Conservation (phyloP, 768 basidiomycete genomes). For the Chalciporus piperatus region DNA sequence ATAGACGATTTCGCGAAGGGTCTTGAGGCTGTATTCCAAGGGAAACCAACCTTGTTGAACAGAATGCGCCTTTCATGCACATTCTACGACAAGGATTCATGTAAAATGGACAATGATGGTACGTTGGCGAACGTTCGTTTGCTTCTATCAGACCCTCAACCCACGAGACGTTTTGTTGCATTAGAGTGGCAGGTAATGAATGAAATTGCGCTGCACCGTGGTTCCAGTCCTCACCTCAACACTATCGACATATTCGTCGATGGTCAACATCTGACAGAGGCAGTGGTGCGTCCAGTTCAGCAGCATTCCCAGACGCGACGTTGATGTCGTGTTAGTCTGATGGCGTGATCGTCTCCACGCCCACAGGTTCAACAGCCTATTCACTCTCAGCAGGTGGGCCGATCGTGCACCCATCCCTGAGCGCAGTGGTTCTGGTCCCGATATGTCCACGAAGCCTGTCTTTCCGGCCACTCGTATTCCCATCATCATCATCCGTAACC, state of each 20-base stretch:
- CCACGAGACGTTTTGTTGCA: not conserved
- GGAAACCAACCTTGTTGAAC: conserved; percentile 78
- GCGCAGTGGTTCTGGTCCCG: conserved; percentile 89
- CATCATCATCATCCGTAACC: conserved; percentile 73
- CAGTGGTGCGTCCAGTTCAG: conserved; percentile 62
- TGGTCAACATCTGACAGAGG: conserved; percentile 92
- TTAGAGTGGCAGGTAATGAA: conserved; percentile 97
- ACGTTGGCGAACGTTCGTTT: conserved; percentile 16
- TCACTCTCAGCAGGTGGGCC: conserved; percentile 94
- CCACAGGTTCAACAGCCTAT: conserved; percentile 95
- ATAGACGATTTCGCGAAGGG: conserved; percentile 85
- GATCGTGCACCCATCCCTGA: conserved; percentile 90
- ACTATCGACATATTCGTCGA: conserved; percentile 94
- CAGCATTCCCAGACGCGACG: conserved; percentile 7
- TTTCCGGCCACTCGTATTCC: conserved; percentile 90
- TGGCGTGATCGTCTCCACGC: conserved; percentile 91
- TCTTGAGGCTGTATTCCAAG: conserved; percentile 72
- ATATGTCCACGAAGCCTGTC: conserved; percentile 92
- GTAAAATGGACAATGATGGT: conserved; percentile 63
- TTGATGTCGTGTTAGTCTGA: conserved; percentile 61
- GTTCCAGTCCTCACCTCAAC: conserved; percentile 86
- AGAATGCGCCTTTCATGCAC: conserved; percentile 88
- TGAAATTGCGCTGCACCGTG: conserved; percentile 90
- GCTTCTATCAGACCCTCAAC: not conserved
- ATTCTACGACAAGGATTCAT: conserved; percentile 61